Evolutionary conservation across 1,284 basidiomycete genomes (phyloP).

Genomic region (Taiwanofungus camphoratus): DNA sequence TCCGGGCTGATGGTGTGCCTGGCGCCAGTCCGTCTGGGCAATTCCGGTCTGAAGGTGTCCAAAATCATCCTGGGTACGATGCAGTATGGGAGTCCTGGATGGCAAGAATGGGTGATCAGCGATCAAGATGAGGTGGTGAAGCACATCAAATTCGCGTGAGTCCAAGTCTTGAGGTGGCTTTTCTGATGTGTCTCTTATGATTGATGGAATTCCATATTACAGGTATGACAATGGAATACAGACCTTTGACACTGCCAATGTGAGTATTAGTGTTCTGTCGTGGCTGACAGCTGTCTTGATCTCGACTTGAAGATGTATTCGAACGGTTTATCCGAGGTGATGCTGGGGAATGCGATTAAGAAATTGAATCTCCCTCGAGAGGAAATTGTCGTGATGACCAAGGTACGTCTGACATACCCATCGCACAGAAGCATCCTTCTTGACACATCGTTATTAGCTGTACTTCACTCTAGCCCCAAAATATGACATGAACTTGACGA

Average conservation of each 20-base stretch:
- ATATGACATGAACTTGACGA: conserved; percentile 34
- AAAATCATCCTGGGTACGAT: conserved; percentile 40
- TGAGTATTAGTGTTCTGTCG: conserved; percentile 10
- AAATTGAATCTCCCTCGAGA: conserved; percentile 48
- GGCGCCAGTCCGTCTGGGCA: conserved; percentile 35
- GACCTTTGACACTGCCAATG: conserved; percentile 48
- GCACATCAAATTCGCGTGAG: conserved; percentile 35
- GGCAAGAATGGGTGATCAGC: conserved; percentile 35
- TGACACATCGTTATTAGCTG: conserved; percentile 1
- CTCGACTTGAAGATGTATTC: conserved; percentile 32
- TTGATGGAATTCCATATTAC: no score
- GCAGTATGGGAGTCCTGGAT: conserved; percentile 35
- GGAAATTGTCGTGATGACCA: conserved; percentile 52
- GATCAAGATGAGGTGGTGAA: conserved; percentile 34
- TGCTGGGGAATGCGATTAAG: conserved; percentile 57
- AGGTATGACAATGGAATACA: conserved; percentile 40
- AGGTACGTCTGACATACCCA: conserved; percentile 25
- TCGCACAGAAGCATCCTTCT: neutral
- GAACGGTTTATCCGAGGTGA: conserved; percentile 45
- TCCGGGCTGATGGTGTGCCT: neutral
- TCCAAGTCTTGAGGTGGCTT: no score
- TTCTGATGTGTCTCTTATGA: no score
- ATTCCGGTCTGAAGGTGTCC: conserved; percentile 40
- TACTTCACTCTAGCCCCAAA: conserved; percentile 20
- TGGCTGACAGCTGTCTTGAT: neutral